Conservation (phyloP, 2,329 filamentous ascomycete genomes). For the Xylaria sp. region DNA sequence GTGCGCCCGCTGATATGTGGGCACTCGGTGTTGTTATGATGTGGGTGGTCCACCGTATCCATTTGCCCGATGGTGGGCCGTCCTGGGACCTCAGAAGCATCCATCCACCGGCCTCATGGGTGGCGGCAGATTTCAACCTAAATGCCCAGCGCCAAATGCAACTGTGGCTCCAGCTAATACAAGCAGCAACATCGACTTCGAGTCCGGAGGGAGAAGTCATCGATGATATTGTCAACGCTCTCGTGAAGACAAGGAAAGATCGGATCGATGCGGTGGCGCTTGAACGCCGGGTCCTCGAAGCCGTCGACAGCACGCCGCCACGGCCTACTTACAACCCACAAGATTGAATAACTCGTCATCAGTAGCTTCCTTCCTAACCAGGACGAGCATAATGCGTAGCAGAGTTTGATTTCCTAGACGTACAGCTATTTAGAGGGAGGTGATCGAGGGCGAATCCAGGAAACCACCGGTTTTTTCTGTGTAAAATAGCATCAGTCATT, state of each 20-base stretch:
- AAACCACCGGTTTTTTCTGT: too few relatives aligned
- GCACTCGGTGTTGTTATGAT: slow-evolving; percentile 22
- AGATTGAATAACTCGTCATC: too few relatives aligned
- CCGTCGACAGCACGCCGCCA: neutral
- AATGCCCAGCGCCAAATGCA: slow-evolving; percentile 1
- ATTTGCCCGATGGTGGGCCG: neutral
- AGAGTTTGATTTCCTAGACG: too few relatives aligned
- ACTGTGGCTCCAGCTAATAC: neutral
- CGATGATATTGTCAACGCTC: neutral
- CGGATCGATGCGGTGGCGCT: slow-evolving; percentile 8
- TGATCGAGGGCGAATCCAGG: too few relatives aligned
- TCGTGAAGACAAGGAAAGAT: neutral
- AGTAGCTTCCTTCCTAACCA: too few relatives aligned
- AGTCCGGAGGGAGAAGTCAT: slow-evolving; percentile 1
- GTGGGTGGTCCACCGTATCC: slow-evolving; percentile 18
- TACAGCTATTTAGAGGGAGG: too few relatives aligned
- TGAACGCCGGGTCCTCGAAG: neutral
- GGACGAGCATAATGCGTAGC: too few relatives aligned
- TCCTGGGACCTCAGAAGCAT: neutral
- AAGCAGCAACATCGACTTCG: neutral
- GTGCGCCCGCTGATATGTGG: slow-evolving; percentile 14
- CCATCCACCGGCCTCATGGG: neutral
- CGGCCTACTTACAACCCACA: neutral
- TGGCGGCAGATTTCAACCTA: neutral
- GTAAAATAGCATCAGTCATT: too few relatives aligned